Percentiles rank a stretch among this genome's conserved stretches.
Evolutionary conservation across 768 basidiomycete genomes (phyloP).

Genomic region (Coprinellus micaceus): DNA sequence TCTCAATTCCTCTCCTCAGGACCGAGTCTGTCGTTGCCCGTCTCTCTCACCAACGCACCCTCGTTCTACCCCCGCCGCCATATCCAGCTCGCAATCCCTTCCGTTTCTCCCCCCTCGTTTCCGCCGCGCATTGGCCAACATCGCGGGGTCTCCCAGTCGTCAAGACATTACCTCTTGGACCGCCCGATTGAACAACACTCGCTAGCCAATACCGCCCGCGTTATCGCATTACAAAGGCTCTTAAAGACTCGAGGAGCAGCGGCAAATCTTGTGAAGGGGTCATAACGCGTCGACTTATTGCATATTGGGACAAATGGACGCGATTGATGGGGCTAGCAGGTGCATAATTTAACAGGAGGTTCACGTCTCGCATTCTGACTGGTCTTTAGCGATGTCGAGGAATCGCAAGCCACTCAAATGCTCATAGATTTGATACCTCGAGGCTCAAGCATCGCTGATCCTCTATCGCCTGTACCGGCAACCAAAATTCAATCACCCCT

Average conservation of each 20-base stretch:
- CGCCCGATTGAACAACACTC: neutral
- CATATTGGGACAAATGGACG: constrained; percentile 29
- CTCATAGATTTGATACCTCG: constrained; percentile 40
- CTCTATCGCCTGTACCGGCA: neutral
- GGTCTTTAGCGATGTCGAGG: constrained; percentile 36
- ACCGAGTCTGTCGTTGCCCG: too few relatives aligned
- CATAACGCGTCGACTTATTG: neutral
- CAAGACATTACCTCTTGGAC: neutral
- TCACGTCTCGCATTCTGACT: neutral
- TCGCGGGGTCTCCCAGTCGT: neutral
- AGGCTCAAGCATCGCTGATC: constrained; percentile 13
- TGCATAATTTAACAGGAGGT: neutral
- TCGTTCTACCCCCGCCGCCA: too few relatives aligned
- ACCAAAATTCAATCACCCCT: constrained; percentile 6
- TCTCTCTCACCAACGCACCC: too few relatives aligned
- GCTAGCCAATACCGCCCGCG: too few relatives aligned
- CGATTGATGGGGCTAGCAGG: constrained; percentile 26
- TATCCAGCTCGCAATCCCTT: too few relatives aligned
- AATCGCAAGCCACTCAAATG: constrained; percentile 56
- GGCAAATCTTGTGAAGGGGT: neutral
- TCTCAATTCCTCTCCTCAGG: too few relatives aligned
- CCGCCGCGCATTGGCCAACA: too few relatives aligned
- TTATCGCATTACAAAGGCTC: too few relatives aligned
- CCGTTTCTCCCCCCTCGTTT: too few relatives aligned
- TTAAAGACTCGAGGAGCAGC: too few relatives aligned